Evolutionary conservation across 129 eudicot genomes (phyloP).

Genomic region (Flaveria robusta): DNA sequence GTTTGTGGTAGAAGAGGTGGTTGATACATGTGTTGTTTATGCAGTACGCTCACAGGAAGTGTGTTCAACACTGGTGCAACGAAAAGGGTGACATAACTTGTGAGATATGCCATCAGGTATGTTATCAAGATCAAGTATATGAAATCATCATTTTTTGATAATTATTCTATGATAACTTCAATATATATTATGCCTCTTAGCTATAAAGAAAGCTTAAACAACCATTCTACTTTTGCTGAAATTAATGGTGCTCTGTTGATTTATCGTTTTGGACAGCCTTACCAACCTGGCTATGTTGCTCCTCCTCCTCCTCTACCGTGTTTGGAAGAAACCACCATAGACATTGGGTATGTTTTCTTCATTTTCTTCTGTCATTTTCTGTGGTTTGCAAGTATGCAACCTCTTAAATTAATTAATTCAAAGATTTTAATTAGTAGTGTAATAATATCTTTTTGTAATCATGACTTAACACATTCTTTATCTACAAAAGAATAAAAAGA

Average conservation of each 20-base stretch:
- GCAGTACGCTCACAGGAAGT: slow-evolving; percentile 50
- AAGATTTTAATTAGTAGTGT: neutral
- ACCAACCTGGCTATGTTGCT: slow-evolving; percentile 89
- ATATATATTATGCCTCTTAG: neutral
- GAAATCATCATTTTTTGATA: neutral
- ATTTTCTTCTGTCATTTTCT: neutral
- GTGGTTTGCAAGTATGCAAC: neutral
- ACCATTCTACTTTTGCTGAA: neutral
- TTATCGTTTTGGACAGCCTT: slow-evolving; percentile 70
- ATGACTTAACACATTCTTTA: neutral
- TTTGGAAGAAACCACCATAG: slow-evolving; percentile 76
- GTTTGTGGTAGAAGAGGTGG: slow-evolving; percentile 7
- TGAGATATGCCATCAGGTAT: slow-evolving; percentile 51
- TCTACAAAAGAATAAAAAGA: neutral
- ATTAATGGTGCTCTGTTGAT: neutral
- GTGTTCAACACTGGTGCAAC: slow-evolving; percentile 47
- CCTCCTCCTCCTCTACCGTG: slow-evolving; percentile 76
- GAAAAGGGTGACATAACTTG: slow-evolving; percentile 45
- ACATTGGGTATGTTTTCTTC: slow-evolving; percentile 65
- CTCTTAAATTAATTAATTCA: neutral
- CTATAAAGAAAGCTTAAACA: neutral
- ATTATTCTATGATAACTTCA: neutral
- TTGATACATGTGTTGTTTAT: slow-evolving; percentile 6
- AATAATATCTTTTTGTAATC: neutral
- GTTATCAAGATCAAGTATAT: neutral